Evolutionary conservation across 495 filamentous ascomycete species (phyloP), one percentile per base, ranked within the genome.

Genomic region (Tuber magnatum): DNA sequence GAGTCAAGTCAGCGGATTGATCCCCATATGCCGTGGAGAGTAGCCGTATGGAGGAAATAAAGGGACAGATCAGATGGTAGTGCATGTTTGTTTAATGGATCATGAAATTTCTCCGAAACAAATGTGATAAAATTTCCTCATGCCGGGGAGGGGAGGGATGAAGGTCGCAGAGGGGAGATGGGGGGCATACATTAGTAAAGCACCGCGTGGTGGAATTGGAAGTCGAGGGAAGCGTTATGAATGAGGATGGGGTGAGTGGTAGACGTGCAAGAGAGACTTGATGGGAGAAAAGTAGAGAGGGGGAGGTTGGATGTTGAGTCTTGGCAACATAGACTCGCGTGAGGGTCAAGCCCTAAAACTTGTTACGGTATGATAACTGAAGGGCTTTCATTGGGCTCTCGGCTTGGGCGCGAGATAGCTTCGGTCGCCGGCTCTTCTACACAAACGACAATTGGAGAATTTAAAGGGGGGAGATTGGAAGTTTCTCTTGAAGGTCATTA

Each of bases 31-130:
- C 56, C 14, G 28, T 65, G 16, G 28, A 4, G 32, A 20, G 16
- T 65, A 65, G 56, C 28, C 20, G 32, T 32, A 65, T 32, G 14
- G 56, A 65, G 5, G 32, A 35, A 65, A 35, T 18, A 65, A 65
- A 65, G 56, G 56, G 56, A 35, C 28, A 18, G 28, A 65, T 65
- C 56, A 65, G 56, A 65, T 65, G 56, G 56, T 65, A 65, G 56
- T 65, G 56, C 56, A 65, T 65, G 56, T 65, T 65, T 65, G 56
- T 65, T 65, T 65, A 20, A 65, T 65, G 56, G 56, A 65, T 65
- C 56, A 65, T 65, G 56, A 65, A 65, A 65, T 65, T 65, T 65
- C 56, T 65, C 56, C 56, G 56, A 65, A 65, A 65, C 56, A 65
- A 65, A 65, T 65, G 56, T 65, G 56, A 65, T 65, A 35, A 20